Evolutionary conservation across 768 basidiomycete genomes (phyloP).

Genomic region (Podaxis sp.): DNA sequence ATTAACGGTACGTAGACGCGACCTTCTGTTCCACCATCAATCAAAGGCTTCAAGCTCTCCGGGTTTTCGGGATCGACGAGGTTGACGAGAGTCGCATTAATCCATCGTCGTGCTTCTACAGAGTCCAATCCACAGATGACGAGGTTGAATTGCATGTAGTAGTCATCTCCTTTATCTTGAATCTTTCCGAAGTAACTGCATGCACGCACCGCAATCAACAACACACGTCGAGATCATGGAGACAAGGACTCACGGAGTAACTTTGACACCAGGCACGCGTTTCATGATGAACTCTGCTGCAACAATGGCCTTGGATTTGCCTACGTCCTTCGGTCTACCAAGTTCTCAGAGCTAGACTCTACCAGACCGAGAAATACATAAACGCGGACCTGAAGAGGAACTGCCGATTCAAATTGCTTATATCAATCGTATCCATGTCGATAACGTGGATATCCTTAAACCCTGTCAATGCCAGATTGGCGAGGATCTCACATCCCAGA

Average conservation of each 20-base stretch:
- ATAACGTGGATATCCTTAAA: conserved; percentile 99
- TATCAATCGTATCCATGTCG: conserved; percentile 99
- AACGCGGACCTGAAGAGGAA: conserved; percentile 86
- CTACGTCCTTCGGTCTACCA: conserved; percentile 82
- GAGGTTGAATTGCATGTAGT: conserved; percentile 95
- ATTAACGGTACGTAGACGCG: neutral
- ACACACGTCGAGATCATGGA: neutral
- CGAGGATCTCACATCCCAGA: conserved; percentile 94
- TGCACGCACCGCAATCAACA: conserved; percentile 5
- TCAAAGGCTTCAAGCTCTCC: conserved; percentile 93
- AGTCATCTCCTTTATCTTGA: conserved; percentile 93
- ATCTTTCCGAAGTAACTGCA: conserved; percentile 93
- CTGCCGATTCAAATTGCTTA: conserved; percentile 97
- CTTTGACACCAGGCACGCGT: conserved; percentile 92
- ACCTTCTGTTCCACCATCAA: conserved; percentile 99
- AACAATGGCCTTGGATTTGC: conserved; percentile 88
- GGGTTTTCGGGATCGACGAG: conserved; percentile 91
- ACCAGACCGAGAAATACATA: neutral
- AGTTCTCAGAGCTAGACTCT: neutral
- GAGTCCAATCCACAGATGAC: conserved; percentile 98
- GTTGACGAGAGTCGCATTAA: conserved; percentile 95
- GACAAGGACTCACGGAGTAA: conserved; percentile 76
- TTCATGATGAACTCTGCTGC: conserved; percentile 98
- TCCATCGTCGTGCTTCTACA: conserved; percentile 96
- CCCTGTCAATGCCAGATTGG: conserved; percentile 92